Percentiles rank a stretch among this genome's conserved stretches.
phyloP scores from a whole-genome alignment of 768 basidiomycete genomes.

The Kwoniella botswanensis region DNA sequence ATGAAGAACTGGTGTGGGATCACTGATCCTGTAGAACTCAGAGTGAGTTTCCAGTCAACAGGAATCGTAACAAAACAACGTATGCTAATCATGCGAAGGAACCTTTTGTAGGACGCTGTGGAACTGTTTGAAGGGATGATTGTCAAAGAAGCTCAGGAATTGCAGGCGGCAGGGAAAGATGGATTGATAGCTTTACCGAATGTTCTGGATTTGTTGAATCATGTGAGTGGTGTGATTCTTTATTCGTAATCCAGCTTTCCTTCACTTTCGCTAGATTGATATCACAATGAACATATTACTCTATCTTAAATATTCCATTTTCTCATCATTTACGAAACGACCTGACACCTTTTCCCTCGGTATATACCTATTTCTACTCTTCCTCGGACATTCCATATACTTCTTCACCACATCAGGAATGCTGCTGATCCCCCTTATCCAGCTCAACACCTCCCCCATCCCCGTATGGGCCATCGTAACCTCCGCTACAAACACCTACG shows the following conservation, averaged over 20 bases:
- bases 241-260: slow-evolving; percentile 31
- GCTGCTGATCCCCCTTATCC: not conserved
- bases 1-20: slow-evolving; percentile 72
- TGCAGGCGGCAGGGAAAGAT: slow-evolving; percentile 63
- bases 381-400: no score
- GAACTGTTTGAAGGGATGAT: slow-evolving; percentile 79
- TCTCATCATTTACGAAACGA: no score
- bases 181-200: slow-evolving; percentile 69
- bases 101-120: slow-evolving; percentile 65
- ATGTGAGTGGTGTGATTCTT: slow-evolving; percentile 62
- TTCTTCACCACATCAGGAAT: no score
- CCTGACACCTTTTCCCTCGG: not conserved
- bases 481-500: slow-evolving; percentile 76
- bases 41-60: slow-evolving; percentile 59
- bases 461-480: slow-evolving; percentile 80
- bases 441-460: slow-evolving; percentile 29
- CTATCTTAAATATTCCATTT: no score
- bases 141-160: slow-evolving; percentile 57
- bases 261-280: not conserved
- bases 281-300: no score
- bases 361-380: not conserved
- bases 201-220: slow-evolving; percentile 64
- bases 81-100: not conserved
- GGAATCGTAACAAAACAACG: no score
- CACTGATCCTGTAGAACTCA: slow-evolving; percentile 65